phyloP scores from a whole-genome alignment of 129 eudicot species.

The Lactuca saligna region DNA sequence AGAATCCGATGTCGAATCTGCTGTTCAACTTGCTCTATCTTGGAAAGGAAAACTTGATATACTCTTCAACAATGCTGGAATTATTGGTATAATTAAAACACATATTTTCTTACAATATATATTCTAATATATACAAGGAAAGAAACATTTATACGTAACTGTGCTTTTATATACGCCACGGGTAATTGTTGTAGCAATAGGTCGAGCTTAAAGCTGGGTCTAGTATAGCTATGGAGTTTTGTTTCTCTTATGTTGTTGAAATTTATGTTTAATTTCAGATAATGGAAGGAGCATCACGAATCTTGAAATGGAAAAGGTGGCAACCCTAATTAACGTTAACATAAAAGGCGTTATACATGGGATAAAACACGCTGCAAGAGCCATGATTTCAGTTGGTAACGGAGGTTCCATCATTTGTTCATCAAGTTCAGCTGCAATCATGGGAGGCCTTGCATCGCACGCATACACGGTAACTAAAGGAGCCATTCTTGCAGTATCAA shows the following conservation, averaged over 20 bases:
- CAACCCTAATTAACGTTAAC: slow-evolving; percentile 47
- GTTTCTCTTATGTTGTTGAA: too few species aligned
- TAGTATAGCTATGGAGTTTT: too few species aligned
- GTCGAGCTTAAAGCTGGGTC: too few species aligned
- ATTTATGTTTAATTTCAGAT: slow-evolving; percentile 27
- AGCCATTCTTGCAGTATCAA: slow-evolving; percentile 70
- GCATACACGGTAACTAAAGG: slow-evolving; percentile 77
- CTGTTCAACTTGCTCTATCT: slow-evolving; percentile 54
- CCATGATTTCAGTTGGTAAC: slow-evolving; percentile 53
- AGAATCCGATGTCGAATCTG: slow-evolving; percentile 67
- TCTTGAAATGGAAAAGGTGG: slow-evolving; percentile 52
- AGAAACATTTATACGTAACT: neutral
- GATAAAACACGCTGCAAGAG: slow-evolving; percentile 78
- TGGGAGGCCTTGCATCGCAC: slow-evolving; percentile 86
- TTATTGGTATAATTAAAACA: slow-evolving; percentile 23
- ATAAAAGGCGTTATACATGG: slow-evolving; percentile 70
- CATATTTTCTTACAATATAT: too few species aligned
- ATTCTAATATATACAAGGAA: neutral
- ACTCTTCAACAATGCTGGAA: slow-evolving; percentile 87
- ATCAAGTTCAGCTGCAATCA: slow-evolving; percentile 79
- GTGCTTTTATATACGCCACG: neutral
- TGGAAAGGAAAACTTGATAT: slow-evolving; percentile 88
- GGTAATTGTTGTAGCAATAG: too few species aligned
- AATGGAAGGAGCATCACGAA: slow-evolving; percentile 66
- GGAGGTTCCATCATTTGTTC: slow-evolving; percentile 77